Evolutionary conservation across 2,329 filamentous ascomycete genomes (phyloP).

Genomic region (Trichoderma hamatum): DNA sequence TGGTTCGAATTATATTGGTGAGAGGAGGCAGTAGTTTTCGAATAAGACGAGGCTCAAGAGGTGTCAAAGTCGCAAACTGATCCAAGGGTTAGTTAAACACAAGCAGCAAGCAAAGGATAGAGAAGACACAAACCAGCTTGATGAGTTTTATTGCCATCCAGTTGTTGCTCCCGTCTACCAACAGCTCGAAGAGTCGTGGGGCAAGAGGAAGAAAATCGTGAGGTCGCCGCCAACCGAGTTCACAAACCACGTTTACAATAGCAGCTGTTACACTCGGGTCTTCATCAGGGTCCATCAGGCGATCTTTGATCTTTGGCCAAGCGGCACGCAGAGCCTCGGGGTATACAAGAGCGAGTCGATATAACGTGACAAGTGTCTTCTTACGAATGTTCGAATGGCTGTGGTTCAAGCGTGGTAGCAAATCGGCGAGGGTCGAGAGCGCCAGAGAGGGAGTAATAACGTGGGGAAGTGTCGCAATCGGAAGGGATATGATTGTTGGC

Average conservation of each 20-base stretch:
- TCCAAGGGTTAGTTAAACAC: slow-evolving; percentile 64
- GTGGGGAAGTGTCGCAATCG: slow-evolving; percentile 88
- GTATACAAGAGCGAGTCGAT: slow-evolving; percentile 92
- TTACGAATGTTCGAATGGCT: slow-evolving; percentile 85
- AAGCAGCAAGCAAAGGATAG: background rate
- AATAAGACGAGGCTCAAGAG: slow-evolving; percentile 85
- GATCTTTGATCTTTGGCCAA: slow-evolving; percentile 97
- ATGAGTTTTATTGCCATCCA: slow-evolving; percentile 99
- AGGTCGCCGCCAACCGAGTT: slow-evolving; percentile 90
- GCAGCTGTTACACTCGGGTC: slow-evolving; percentile 93
- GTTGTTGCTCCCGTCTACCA: slow-evolving; percentile 92
- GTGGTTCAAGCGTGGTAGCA: slow-evolving; percentile 84
- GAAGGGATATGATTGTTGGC: slow-evolving; percentile 78
- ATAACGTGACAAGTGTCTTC: slow-evolving; percentile 94
- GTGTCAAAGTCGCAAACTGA: slow-evolving; percentile 91
- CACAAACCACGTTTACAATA: slow-evolving; percentile 95
- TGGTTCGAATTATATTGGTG: slow-evolving; percentile 91
- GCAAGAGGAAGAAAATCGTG: slow-evolving; percentile 92
- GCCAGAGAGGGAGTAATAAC: slow-evolving; percentile 91
- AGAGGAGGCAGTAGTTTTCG: slow-evolving; percentile 89
- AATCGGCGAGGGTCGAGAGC: slow-evolving; percentile 82
- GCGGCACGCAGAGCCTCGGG: slow-evolving; percentile 89
- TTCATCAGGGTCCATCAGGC: slow-evolving; percentile 85
- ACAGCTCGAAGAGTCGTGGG: slow-evolving; percentile 85
- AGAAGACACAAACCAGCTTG: slow-evolving; percentile 71